Evolutionary conservation across 225 moss, liverwort and hornwort species (phyloP).

Genomic region (Climacium dendroides): DNA sequence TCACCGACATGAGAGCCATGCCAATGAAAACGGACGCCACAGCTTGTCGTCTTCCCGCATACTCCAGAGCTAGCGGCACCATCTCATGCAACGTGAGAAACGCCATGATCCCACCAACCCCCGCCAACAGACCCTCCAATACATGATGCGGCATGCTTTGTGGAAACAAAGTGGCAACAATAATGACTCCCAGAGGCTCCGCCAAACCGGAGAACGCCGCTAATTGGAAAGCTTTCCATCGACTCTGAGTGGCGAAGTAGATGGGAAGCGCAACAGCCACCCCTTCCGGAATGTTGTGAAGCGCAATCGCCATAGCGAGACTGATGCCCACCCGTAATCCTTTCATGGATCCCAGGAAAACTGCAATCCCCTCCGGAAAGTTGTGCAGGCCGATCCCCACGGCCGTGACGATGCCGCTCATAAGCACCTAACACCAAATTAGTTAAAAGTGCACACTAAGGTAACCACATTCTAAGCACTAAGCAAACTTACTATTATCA

Average conservation of each 20-base stretch:
- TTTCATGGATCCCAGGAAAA: constrained; percentile 96
- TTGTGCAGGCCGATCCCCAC: constrained; percentile 92
- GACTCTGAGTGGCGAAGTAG: constrained; percentile 95
- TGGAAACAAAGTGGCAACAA: constrained; percentile 81
- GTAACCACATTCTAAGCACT: background rate
- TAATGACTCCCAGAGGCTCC: constrained; percentile 79
- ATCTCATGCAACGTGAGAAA: constrained; percentile 95
- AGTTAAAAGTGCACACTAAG: background rate
- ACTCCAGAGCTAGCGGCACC: constrained; percentile 90
- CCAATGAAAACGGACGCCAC: constrained; percentile 82
- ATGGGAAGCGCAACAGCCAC: constrained; percentile 93
- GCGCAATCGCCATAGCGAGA: constrained; percentile 82
- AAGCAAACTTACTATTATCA: background rate
- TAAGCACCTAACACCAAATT: constrained; percentile 8
- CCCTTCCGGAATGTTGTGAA: constrained; percentile 96
- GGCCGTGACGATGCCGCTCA: constrained; percentile 34
- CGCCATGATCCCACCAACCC: constrained; percentile 98
- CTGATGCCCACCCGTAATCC: constrained; percentile 89
- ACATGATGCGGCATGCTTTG: constrained; percentile 75
- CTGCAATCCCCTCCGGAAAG: constrained; percentile 97
- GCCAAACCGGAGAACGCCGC: constrained; percentile 84
- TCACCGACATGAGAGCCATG: constrained; percentile 95
- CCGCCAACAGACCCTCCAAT: constrained; percentile 75
- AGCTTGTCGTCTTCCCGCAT: constrained; percentile 72
- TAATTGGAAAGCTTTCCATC: constrained; percentile 84